These are phyloP conservation scores for Colletotrichum chlorophyti DNA, from an alignment of 2,329 filamentous ascomycete genomes.

Conservation along the genomic window DNA sequence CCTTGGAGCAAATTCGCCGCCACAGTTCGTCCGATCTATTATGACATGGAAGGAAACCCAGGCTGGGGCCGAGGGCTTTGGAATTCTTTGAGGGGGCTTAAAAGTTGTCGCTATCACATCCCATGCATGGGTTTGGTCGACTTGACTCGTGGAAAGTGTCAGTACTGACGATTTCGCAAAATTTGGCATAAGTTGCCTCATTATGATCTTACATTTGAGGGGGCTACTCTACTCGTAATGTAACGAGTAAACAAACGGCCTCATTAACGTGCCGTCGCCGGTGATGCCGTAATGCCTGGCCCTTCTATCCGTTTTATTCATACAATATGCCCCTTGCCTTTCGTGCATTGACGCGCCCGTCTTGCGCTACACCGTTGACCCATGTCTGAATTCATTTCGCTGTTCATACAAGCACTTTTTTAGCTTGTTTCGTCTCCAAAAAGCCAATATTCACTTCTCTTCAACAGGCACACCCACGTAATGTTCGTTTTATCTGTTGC, in stretches of 20 bases:
- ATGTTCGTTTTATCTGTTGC: conserved; percentile 62
- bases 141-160: conserved; percentile 10
- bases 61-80: too few relatives aligned
- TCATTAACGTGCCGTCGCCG: background rate
- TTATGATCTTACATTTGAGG: conserved; percentile 14
- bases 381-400: background rate
- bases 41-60: background rate
- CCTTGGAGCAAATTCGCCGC: conserved; percentile 13
- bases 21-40: conserved; percentile 15
- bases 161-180: background rate
- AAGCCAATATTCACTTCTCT: too few relatives aligned
- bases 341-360: background rate
- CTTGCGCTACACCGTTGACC: conserved; percentile 1
- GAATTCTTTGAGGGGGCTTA: too few relatives aligned
- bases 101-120: too few relatives aligned
- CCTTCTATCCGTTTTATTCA: conserved; percentile 13
- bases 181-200: background rate
- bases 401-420: background rate
- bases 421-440: background rate
- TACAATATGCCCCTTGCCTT: conserved; percentile 6
- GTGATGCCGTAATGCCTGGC: conserved; percentile 7
- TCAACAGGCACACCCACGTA: too few relatives aligned
- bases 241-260: too few relatives aligned
- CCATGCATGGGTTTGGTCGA: background rate
- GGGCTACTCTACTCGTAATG: conserved; percentile 23